phyloP scores from a whole-genome alignment of 495 filamentous ascomycete species.

The Hapsidospora chrysogenum region DNA sequence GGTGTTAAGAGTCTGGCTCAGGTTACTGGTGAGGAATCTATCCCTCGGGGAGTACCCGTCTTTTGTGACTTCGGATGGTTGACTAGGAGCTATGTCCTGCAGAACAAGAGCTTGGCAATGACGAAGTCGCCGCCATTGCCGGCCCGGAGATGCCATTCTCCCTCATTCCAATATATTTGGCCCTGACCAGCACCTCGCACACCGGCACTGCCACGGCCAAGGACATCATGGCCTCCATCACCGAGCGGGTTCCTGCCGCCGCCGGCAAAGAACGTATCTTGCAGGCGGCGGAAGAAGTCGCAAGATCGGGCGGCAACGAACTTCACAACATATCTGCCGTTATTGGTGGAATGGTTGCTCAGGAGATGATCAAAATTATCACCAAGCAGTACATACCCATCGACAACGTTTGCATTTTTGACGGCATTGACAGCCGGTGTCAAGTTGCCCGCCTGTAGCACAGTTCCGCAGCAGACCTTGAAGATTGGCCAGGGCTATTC shows the following conservation, averaged over 20 bases:
- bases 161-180: conserved; percentile 63
- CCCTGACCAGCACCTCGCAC: conserved; percentile 41
- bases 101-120: conserved; percentile 20
- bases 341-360: conserved; percentile 80
- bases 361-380: conserved; percentile 91
- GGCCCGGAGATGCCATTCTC: conserved; percentile 30
- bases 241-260: conserved; percentile 24
- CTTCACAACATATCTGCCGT: conserved; percentile 89
- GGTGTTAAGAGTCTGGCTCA: conserved; percentile 11
- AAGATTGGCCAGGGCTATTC: too few relatives aligned
- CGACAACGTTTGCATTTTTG: conserved; percentile 85
- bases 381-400: conserved; percentile 94
- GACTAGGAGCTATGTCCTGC: too few relatives aligned
- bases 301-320: conserved; percentile 67
- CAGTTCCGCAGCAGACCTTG: too few relatives aligned
- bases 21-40: conserved; percentile 18
- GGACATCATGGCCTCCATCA: conserved; percentile 24
- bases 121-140: conserved; percentile 22
- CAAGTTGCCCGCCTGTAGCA: conserved; percentile 44
- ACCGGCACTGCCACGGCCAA: conserved; percentile 19
- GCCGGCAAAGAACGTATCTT: conserved; percentile 25
- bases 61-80: too few relatives aligned
- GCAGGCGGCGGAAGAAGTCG: conserved; percentile 46
- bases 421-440: conserved; percentile 68
- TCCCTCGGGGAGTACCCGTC: too few relatives aligned